Evolutionary conservation across 2,329 filamentous ascomycete species (phyloP).

Genomic region (Alternaria panax): DNA sequence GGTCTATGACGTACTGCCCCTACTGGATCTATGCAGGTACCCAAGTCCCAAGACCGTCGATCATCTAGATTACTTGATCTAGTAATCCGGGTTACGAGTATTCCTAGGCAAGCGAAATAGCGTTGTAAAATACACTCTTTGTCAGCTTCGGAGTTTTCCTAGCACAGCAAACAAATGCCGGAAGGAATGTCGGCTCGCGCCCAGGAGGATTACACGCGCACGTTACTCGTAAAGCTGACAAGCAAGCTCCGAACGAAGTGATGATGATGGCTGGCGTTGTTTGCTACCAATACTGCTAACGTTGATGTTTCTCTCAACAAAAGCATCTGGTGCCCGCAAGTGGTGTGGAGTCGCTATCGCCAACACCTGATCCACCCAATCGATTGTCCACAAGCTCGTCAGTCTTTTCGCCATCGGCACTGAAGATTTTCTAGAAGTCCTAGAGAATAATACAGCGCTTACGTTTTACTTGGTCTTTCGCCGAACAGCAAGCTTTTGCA

Average conservation of each 20-base stretch:
- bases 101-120: not conserved
- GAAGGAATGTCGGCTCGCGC: not conserved
- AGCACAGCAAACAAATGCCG: not conserved
- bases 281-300: not conserved
- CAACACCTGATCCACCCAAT: not conserved
- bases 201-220: not conserved
- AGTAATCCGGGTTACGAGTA: constrained; percentile 10
- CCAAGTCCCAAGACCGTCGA: constrained; percentile 15
- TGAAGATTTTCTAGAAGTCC: constrained; percentile 7
- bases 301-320: constrained; percentile 6
- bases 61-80: constrained; percentile 6
- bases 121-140: constrained; percentile 6
- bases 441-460: not conserved
- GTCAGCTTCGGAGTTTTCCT: not conserved
- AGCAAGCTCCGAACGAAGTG: not conserved
- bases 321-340: not conserved
- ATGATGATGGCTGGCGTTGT: not conserved
- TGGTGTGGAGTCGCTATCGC: constrained; percentile 4
- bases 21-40: constrained; percentile 18
- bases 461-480: not conserved
- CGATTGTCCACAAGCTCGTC: constrained; percentile 1
- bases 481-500: not conserved
- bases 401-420: constrained; percentile 1
- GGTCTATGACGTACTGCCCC: constrained; percentile 22
- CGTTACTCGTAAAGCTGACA: not conserved